Evolutionary conservation across 768 basidiomycete species (phyloP), one percentile per base, ranked within the genome.

Genomic region (Leccinum olivaceopallidum): DNA sequence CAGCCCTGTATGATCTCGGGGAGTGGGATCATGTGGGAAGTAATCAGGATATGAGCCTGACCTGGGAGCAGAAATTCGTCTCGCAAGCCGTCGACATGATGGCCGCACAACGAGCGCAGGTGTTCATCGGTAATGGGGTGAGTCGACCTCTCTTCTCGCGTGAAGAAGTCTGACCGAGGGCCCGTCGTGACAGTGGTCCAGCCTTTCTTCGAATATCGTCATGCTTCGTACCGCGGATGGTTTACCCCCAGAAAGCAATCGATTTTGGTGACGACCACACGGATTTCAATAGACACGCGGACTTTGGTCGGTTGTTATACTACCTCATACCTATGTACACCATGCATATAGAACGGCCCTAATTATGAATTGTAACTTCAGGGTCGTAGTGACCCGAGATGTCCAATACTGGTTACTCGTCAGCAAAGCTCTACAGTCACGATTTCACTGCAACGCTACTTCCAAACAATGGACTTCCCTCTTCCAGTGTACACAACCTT

Each of bases 81-180:
- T 71, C 71, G 0, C 78, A 80, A 64, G 79, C 79, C 37, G 64
- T 83, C 42, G 83, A 84, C 60, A 84, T 85, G 80, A 70, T 77
- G 20, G 73, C 83, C 42, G 81, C 78, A 2, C 68, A 76, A 58
- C 69, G 72, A 54, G 81, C 81, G 6, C 79, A 81, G 53, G 73
- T 78, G n/a, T 80, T 84, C 65, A 70, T 84, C 34, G 83, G 82
- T 5, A 83, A 84, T 49, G 83, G 83, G 67, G 81, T 80, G 58
- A 64, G 80, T 68, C 13, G 10, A 51, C 10, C 20, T 8, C 53
- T 52, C 1, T 10, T 51, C 5, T 20, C 20, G 3, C n/a, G 16
- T 53, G 24, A 36, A 32, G 36, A 14, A 14, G 44, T 54, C 47
- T 62, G 49, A 62, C 62, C 14, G 4, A n/a, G 5, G 30, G 6